Evolutionary conservation across 176 grass and related monocot genomes (phyloP).

Genomic region (Guadua angustifolia): DNA sequence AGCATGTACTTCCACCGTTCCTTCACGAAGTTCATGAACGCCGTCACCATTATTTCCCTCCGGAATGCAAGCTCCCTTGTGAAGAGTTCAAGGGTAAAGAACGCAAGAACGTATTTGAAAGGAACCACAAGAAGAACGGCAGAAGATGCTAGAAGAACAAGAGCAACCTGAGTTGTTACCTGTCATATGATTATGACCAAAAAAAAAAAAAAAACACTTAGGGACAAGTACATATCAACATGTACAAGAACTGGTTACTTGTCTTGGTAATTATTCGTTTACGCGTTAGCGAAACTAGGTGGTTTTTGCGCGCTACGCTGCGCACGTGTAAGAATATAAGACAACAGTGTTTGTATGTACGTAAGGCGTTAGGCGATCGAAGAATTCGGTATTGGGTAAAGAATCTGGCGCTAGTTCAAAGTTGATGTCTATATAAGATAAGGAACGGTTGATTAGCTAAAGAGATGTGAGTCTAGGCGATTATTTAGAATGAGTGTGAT

Average conservation of each 20-base stretch:
- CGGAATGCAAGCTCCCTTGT: conserved; percentile 78
- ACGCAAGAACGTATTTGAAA: conserved; percentile 77
- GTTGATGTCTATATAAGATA: too few species aligned
- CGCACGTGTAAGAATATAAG: too few species aligned
- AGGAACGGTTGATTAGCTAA: too few species aligned
- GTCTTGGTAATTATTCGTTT: neutral
- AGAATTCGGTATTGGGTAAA: too few species aligned
- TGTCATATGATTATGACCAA: conserved; percentile 48
- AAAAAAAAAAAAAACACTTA: neutral
- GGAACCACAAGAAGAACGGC: conserved; percentile 71
- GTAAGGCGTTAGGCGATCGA: too few species aligned
- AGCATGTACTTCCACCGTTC: conserved; percentile 89
- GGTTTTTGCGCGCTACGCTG: too few species aligned
- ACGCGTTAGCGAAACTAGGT: conserved; percentile 18
- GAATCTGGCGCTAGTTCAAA: too few species aligned
- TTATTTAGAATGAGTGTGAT: too few species aligned
- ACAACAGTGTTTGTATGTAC: too few species aligned
- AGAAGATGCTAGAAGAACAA: conserved; percentile 66
- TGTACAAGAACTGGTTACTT: neutral
- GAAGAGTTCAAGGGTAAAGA: conserved; percentile 71
- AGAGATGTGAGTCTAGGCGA: too few species aligned
- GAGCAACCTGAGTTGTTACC: conserved; percentile 84
- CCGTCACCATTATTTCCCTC: conserved; percentile 74
- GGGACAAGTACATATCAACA: neutral
- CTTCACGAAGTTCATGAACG: conserved; percentile 62